A percentile compares a stretch with the other conserved stretches of the same genome.
Conservation (phyloP, 2,329 filamentous ascomycete genomes). For the Colletotrichum abscissum region DNA sequence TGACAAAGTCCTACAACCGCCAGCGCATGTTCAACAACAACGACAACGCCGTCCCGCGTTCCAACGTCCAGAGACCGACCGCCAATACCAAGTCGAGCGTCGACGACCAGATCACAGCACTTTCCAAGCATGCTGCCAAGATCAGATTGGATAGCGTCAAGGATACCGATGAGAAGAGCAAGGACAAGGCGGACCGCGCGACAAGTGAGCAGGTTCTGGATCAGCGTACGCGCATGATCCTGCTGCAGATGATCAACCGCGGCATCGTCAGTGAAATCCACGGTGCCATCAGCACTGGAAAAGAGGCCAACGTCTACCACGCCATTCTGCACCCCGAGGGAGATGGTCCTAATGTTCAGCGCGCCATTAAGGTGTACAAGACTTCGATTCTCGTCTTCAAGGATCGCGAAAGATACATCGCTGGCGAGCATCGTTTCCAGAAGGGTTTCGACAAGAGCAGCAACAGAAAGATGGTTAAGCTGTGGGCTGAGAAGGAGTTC, state of each 20-base stretch:
- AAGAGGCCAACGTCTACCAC: conserved; percentile 98
- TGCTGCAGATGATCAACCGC: conserved; percentile 95
- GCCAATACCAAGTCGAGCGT: conserved; percentile 84
- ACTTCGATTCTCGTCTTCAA: conserved; percentile 98
- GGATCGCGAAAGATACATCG: conserved; percentile 95
- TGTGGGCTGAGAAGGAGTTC: conserved; percentile 99
- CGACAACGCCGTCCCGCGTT: conserved; percentile 69
- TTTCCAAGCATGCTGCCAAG: conserved; percentile 87
- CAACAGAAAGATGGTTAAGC: conserved; percentile 96
- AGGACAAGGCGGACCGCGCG: conserved; percentile 92
- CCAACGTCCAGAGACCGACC: conserved; percentile 81
- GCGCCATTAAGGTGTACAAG: conserved; percentile 99
- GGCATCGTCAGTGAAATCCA: conserved; percentile 91
- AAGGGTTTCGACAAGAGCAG: conserved; percentile 93
- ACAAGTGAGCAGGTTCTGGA: conserved; percentile 96
- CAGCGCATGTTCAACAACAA: conserved; percentile 74
- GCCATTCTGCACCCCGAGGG: conserved; percentile 73
- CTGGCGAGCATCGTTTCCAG: conserved; percentile 92
- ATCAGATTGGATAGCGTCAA: conserved; percentile 80
- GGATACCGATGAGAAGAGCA: conserved; percentile 64
- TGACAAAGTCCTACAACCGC: conserved; percentile 90
- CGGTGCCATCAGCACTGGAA: conserved; percentile 94
- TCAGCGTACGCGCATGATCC: conserved; percentile 92
- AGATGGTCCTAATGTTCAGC: conserved; percentile 72
- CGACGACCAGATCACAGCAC: conserved; percentile 88